These are phyloP conservation scores for Pseudogymnoascus sp. DNA, from an alignment of 2,329 filamentous ascomycete species.

Conservation along the genomic window DNA sequence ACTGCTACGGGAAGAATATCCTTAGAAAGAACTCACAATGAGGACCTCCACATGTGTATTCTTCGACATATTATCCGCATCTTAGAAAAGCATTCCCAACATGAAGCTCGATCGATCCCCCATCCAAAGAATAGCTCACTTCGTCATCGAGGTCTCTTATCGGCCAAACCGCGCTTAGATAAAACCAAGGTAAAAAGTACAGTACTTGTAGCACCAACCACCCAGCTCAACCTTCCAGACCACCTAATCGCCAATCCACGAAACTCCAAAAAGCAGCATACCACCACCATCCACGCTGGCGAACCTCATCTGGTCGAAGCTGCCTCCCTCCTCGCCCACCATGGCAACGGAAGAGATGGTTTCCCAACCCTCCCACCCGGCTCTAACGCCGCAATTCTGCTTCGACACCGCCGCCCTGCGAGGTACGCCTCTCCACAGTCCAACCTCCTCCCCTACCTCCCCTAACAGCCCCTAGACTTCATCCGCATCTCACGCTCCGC, in stretches of 20 bases:
- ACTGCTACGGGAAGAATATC: not conserved
- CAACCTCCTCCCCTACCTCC: not conserved
- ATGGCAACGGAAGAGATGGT: constrained; percentile 19
- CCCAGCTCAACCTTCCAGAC: constrained; percentile 1
- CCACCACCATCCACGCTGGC: constrained; percentile 22
- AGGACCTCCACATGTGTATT: constrained; percentile 46
- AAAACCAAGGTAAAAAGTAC: not conserved
- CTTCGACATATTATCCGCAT: constrained; percentile 32
- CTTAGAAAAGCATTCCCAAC: constrained; percentile 5
- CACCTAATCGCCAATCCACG: not conserved
- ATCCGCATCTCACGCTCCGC: constrained; percentile 73
- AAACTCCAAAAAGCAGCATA: not conserved
- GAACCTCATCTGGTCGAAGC: constrained; percentile 23
- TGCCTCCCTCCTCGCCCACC: constrained; percentile 13
- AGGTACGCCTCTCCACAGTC: constrained; percentile 41
- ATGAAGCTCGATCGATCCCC: not conserved
- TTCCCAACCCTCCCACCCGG: constrained; percentile 32
- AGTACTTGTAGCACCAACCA: not conserved
- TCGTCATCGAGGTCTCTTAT: constrained; percentile 9
- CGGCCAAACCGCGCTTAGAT: constrained; percentile 9
- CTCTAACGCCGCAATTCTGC: constrained; percentile 66
- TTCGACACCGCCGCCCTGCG: constrained; percentile 61
- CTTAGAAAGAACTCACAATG: constrained; percentile 35
- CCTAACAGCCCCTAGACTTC: constrained; percentile 56
- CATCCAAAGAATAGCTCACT: not conserved